These are phyloP conservation scores for Phytopythium cucurbitacearum DNA, from an alignment of 352 stramenopile species.

Conservation along the genomic window DNA sequence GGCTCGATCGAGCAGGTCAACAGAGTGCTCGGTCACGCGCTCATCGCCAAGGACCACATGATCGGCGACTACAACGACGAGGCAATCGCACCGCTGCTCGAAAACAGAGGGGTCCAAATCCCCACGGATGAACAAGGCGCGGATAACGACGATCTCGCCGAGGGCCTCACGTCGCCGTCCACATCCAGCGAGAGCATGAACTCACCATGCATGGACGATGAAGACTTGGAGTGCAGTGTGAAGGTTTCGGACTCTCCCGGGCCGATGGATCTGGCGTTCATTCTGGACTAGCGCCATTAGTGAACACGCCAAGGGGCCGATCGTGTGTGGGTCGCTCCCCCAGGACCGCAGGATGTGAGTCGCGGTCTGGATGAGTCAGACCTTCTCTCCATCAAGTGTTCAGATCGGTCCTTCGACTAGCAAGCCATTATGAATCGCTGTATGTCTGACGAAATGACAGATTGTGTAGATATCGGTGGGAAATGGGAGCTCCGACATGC, in stretches of 20 bases:
- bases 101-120: not conserved
- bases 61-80: constrained; percentile 30
- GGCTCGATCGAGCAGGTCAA: constrained; percentile 19
- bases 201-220: not conserved
- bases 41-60: constrained; percentile 40
- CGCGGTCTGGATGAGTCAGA: too few relatives aligned
- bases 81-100: not conserved
- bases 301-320: not conserved
- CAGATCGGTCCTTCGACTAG: too few relatives aligned
- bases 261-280: constrained; percentile 2
- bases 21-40: constrained; percentile 25
- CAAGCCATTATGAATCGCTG: too few relatives aligned
- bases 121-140: not conserved
- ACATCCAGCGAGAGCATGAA: not conserved
- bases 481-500: too few relatives aligned
- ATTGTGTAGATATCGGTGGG: too few relatives aligned
- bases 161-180: not conserved
- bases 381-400: too few relatives aligned
- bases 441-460: too few relatives aligned
- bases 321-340: not conserved
- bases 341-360: too few relatives aligned
- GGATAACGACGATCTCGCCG: not conserved
- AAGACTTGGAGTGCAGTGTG: not conserved
- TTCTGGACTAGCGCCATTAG: not conserved
- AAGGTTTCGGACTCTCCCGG: not conserved